Conservation (phyloP, 306 rosid genomes). For the Rubus idaeus region DNA sequence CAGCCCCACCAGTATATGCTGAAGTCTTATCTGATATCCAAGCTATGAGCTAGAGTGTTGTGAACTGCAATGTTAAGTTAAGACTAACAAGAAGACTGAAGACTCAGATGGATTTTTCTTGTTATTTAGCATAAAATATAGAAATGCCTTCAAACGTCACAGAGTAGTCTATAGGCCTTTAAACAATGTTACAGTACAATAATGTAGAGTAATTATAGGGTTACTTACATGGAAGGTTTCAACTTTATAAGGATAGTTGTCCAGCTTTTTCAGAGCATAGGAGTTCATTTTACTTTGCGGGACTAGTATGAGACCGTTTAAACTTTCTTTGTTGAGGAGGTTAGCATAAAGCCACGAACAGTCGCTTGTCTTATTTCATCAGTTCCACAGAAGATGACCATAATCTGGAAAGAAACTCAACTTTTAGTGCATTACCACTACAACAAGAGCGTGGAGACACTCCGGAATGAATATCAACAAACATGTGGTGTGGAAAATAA, state of each 20-base stretch:
- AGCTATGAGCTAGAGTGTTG: background rate
- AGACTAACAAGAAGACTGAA: background rate
- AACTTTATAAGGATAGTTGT: slow-evolving; percentile 29
- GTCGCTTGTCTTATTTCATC: slow-evolving; percentile 22
- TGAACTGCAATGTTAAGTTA: background rate
- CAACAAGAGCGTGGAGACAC: background rate
- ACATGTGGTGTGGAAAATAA: background rate
- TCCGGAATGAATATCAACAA: background rate
- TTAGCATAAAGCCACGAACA: slow-evolving; percentile 4
- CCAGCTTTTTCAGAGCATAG: slow-evolving; percentile 30
- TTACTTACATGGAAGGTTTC: slow-evolving; percentile 42
- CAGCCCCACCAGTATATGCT: background rate
- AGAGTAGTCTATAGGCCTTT: background rate
- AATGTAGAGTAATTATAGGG: background rate
- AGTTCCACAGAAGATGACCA: slow-evolving; percentile 44
- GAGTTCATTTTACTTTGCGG: slow-evolving; percentile 44
- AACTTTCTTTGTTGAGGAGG: slow-evolving; percentile 23
- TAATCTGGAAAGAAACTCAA: slow-evolving; percentile 31
- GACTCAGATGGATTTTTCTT: background rate
- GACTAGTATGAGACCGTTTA: slow-evolving; percentile 36
- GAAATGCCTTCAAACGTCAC: background rate
- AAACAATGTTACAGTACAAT: background rate
- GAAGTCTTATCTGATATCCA: background rate
- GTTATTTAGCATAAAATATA: background rate
- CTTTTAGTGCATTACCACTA: background rate